Conservation (phyloP, 345 rosid species). For the Syzygium oleosum region DNA sequence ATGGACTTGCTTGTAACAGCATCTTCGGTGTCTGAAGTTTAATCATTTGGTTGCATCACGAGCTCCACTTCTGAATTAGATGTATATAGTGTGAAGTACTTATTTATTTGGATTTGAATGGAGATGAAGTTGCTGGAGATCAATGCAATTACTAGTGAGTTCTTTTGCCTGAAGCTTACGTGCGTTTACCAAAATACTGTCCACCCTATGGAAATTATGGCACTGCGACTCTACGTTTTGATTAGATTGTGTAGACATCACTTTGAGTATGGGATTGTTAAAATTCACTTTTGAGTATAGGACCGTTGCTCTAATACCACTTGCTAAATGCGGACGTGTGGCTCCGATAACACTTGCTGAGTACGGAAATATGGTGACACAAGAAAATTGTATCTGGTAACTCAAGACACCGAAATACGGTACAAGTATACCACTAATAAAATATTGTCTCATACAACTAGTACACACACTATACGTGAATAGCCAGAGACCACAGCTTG, state of each 20-base stretch:
- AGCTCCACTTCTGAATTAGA: neutral
- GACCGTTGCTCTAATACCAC: neutral
- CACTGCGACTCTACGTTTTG: neutral
- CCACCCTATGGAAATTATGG: neutral
- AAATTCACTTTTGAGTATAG: no score
- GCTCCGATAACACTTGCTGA: neutral
- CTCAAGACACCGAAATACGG: neutral
- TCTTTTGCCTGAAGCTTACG: neutral
- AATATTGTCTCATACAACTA: neutral
- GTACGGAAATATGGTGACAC: neutral
- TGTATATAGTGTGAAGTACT: neutral
- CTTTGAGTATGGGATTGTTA: neutral
- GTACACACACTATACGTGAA: neutral
- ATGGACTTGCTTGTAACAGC: neutral
- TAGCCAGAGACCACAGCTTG: neutral
- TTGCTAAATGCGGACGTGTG: neutral
- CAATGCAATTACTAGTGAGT: neutral
- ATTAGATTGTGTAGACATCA: neutral
- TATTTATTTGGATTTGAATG: neutral
- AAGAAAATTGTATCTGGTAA: neutral
- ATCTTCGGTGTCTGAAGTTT: neutral
- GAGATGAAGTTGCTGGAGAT: neutral
- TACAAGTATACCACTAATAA: neutral
- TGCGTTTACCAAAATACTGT: neutral
- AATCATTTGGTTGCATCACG: neutral